phyloP scores from a whole-genome alignment of 495 filamentous ascomycete genomes.

The Penicillium canescens region DNA sequence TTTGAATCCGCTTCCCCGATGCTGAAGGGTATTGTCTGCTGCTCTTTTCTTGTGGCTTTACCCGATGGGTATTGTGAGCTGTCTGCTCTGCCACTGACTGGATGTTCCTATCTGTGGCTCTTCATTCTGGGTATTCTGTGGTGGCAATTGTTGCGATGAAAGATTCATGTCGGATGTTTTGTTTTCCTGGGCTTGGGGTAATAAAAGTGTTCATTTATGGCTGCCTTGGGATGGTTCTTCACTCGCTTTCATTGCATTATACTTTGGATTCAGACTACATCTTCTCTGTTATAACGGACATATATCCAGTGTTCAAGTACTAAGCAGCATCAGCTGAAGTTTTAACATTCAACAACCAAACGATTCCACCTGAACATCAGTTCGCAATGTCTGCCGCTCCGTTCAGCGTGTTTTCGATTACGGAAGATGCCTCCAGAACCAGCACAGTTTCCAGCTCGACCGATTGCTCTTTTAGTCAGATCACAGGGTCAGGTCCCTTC shows the following conservation, averaged over 20 bases:
- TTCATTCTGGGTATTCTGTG: not conserved
- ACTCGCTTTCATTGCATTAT: not conserved
- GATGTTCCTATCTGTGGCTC: too few relatives aligned
- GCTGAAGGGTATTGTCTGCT: not conserved
- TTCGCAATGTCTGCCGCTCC: not conserved
- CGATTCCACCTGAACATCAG: not conserved
- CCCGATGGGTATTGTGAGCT: not conserved
- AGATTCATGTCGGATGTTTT: not conserved
- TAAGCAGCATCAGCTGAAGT: not conserved
- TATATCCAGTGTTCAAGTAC: not conserved
- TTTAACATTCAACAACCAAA: not conserved
- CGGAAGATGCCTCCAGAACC: not conserved
- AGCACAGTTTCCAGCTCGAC: too few relatives aligned
- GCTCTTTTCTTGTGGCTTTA: not conserved
- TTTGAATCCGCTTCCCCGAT: not conserved
- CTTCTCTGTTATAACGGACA: not conserved
- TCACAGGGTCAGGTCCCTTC: not conserved
- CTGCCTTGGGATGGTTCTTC: not conserved
- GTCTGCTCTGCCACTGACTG: not conserved
- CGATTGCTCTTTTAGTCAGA: not conserved
- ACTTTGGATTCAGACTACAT: not conserved
- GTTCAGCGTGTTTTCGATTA: too few relatives aligned
- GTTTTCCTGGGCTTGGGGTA: not conserved
- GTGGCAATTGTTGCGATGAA: not conserved
- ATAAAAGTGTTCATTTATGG: not conserved